Base-by-base conservation (phyloP, 768 basidiomycete genomes). In the Rhodosporidiobolus sp. region DNA sequence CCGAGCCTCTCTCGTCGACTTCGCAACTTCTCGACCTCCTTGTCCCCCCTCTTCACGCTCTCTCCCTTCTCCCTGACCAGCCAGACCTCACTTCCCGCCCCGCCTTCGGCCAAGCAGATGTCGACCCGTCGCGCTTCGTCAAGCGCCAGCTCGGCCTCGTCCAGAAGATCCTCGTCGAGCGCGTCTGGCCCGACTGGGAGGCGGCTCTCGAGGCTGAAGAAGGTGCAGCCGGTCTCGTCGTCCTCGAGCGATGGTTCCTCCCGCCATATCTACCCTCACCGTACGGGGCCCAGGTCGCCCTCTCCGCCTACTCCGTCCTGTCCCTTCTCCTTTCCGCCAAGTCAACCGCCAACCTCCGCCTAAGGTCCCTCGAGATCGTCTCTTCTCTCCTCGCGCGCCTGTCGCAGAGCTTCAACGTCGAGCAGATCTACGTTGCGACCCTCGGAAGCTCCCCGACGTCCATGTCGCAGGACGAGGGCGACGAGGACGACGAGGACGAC, bases 161-260 rank as follows among this genome's bases (percentile, higher is more conserved):
- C 1, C 73, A 74, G 57, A 70, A 70, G 38, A 57, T 60, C 45
- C 65, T 74, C 6, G 57, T 74, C 56, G 73, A 74, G 46, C 56
- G 54, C 35, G 62, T 74, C 5, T 74, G 73, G 73, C 73, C 73
- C 0, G 73, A 74, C 43, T 74, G 73, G 73, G 65, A 74, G 43
- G 26, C 28, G 3, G 61, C 73, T 0, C 32, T 74, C 48, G 57
- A 60, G 14, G 62, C 61, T 6, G 73, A 74, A 26, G 45, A 55
- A 26, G 65, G 68, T 2, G 22, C 2, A 4, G 38, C 57, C 1
- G 68, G 46, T 0, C 24, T 45, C 34, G 28, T 50, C 35, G 50
- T 70, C 52, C 17, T 74, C 52, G 65, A 67, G 49, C 54, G 73
- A 11, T 74, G 50, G 57, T 74, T 67, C 62, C 16, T 74, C 3